Base-by-base conservation (phyloP, 805 yeast genomes). In the Yarrowia alimentaria region DNA sequence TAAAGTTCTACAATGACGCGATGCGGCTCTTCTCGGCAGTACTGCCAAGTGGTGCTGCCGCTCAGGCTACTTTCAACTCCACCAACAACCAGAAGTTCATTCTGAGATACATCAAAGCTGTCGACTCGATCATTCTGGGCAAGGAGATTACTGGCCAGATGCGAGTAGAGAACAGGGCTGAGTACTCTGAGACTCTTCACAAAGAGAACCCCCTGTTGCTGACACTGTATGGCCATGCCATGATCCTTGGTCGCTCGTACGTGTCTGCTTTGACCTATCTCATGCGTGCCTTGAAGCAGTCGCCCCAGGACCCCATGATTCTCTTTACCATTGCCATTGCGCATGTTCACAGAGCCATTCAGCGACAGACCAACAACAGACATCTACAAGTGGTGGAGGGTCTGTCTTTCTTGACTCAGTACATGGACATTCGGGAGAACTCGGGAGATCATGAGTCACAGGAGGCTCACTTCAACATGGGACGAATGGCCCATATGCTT, bases 381-480 rank as follows among this genome's bases (percentile, higher is more conserved):
- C 96, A 91, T 61, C 73, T 85, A 53, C 97, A 90, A 61, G 72
- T 93, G 17, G 68, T 93, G 1, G 97, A 93, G 61, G 97, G 96
- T 0, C 68, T 93, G 38, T 79, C 90, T 52, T 89, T 78, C 60
- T 63, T 93, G 54, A 66, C 77, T 61, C 93, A 87, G 57, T 93
- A 93, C 59, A 72, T 73, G 31, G 79, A 77, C 13, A 61, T 74
- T 6, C 69, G 93, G 53, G 57, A 42, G 4, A 49, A 53, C 22
- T 38, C 26, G 19, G 62, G 63, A 4, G 43, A 45, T 3, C 72
- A 73, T 51, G 89, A 83, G 57, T 64, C 64, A 31, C 91, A 86
- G 64, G 99, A 93, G 61, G 80, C 83, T 1, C 77, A 79, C 45
- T 93, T 83, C 64, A 93, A 93, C 57, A 59, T 89, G 50, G 99